Base-by-base conservation (phyloP, 495 filamentous ascomycete genomes). In the Xanthoparmelia taractica region DNA sequence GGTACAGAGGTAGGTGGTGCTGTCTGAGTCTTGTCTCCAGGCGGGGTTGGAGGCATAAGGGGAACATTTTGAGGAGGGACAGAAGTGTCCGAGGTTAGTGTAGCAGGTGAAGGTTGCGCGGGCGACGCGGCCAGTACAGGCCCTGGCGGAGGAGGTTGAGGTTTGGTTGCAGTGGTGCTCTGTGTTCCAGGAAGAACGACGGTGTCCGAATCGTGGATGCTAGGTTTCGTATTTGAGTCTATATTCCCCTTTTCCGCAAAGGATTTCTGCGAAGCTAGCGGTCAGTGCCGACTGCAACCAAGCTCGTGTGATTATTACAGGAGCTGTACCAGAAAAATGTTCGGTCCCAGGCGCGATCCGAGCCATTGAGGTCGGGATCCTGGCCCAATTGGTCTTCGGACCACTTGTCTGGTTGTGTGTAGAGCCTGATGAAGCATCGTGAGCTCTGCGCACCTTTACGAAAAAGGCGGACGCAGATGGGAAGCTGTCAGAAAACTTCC, bases 351-450 rank as follows among this genome's bases (percentile, higher is more conserved):
- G 68, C 69, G 75, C 27, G 75, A 70, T 68, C 72, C 72, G 63
- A 78, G 80, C 83, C 81, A 85, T 86, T 85, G 83, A 72, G 75
- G 77, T 66, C 72, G 71, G 58, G 73, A 71, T 65, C 72, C 73
- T 63, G 77, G 72, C 64, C 74, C 75, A 73, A 74, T 69, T 67
- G 81, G 74, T 73, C 75, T 79, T 72, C 71, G 72, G 74, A 75
- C 76, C 73, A 80, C 69, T 66, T 77, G 78, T 76, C 79, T 81
- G 70, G 78, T 76, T 68, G 82, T 80, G 73, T 77, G 80, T 75
- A 87, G 70, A 74, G 85, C 85, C 73, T 79, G 79, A 70, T 84
- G 85, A 80, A 87, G 80, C 85, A 88, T 87, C 77, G 77, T 78
- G 79, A 72, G 79, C 79, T 83, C 29, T 48, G 58, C 50, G 23